phyloP scores from a whole-genome alignment of 179 eudicot species.

The Actinidia arguta region DNA sequence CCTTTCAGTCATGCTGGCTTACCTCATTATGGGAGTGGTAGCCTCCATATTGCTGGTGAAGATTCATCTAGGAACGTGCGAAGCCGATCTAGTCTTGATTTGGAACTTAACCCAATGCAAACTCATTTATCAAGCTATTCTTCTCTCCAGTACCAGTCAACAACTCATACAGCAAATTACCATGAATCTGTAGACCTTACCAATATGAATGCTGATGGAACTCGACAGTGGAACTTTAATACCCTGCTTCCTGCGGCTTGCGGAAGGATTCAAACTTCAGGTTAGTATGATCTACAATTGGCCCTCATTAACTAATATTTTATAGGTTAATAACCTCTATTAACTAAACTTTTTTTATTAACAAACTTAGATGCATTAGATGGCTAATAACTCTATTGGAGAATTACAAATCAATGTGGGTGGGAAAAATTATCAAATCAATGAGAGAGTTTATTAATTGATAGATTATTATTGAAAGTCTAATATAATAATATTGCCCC shows the following conservation, averaged over 20 bases:
- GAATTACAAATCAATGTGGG: no score
- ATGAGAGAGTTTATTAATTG: no score
- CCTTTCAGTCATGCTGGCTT: slow-evolving; percentile 14
- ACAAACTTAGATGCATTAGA: not conserved
- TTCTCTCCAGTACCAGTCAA: slow-evolving; percentile 32
- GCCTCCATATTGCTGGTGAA: slow-evolving; percentile 29
- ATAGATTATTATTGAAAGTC: no score
- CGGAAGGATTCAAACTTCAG: slow-evolving; percentile 27
- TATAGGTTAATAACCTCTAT: no score
- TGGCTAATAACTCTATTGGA: not conserved
- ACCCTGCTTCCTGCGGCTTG: slow-evolving; percentile 21
- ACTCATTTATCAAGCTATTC: slow-evolving; percentile 28
- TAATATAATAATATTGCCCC: no score
- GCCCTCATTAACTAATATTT: not conserved
- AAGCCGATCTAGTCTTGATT: slow-evolving; percentile 34
- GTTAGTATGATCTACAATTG: slow-evolving; percentile 27
- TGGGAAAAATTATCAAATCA: no score
- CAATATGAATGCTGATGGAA: slow-evolving; percentile 23
- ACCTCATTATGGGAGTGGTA: slow-evolving; percentile 28
- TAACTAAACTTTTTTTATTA: not conserved
- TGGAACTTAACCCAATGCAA: slow-evolving; percentile 19
- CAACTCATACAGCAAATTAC: slow-evolving; percentile 24
- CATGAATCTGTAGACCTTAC: slow-evolving; percentile 1
- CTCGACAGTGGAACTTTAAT: slow-evolving; percentile 24
- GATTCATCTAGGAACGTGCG: slow-evolving; percentile 37